phyloP scores from a whole-genome alignment of 108 stramenopile species.

The Pseudonitzschia delicatissima region DNA sequence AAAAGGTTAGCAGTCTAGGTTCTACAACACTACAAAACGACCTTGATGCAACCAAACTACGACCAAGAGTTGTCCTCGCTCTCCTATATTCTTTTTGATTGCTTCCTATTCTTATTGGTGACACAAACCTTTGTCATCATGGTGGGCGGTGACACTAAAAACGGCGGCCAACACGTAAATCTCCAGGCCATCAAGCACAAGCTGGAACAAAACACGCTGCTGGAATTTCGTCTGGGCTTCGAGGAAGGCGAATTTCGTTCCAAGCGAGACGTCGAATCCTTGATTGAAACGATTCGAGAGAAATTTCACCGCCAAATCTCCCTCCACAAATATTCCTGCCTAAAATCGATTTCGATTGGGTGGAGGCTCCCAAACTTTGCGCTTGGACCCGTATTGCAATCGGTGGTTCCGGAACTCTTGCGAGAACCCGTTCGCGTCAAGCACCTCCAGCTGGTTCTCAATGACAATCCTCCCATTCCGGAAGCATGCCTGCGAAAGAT shows the following conservation, averaged over 20 bases:
- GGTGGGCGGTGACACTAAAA: no score
- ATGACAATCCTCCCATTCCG: slow-evolving; percentile 15
- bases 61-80: no score
- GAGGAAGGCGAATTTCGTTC: slow-evolving; percentile 22
- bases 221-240: slow-evolving; percentile 28
- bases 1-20: no score
- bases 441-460: slow-evolving; percentile 18
- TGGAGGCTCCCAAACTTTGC: slow-evolving; percentile 32
- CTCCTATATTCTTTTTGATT: no score
- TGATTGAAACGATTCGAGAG: slow-evolving; percentile 17
- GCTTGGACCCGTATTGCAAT: slow-evolving; percentile 21
- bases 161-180: slow-evolving; percentile 1
- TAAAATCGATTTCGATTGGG: slow-evolving; percentile 29
- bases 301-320: slow-evolving; percentile 16
- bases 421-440: slow-evolving; percentile 13
- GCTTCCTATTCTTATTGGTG: no score
- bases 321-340: slow-evolving; percentile 20
- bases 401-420: slow-evolving; percentile 19
- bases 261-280: slow-evolving; percentile 19
- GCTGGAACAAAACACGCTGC: slow-evolving; percentile 26
- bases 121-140: no score
- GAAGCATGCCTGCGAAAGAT: slow-evolving; percentile 11
- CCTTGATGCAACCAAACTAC: background rate
- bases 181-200: slow-evolving; percentile 4
- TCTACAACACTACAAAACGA: background rate